Conservation (phyloP, 352 stramenopile genomes). For the Blastocystis sp. region DNA sequence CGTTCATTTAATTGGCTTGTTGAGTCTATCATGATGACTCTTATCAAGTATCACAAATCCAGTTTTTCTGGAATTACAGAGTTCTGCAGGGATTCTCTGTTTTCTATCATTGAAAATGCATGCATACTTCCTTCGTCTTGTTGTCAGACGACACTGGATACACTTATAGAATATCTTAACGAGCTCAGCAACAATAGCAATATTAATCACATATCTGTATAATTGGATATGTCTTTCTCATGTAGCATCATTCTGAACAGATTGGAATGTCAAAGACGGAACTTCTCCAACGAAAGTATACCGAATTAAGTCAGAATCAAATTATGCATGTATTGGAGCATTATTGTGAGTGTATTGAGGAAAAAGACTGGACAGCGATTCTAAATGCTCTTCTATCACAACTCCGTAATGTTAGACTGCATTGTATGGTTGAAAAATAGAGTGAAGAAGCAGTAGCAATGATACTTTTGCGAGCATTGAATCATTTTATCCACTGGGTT, state of each 20-base stretch:
- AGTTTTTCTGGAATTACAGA: not conserved
- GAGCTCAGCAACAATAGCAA: not conserved
- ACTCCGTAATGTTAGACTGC: not conserved
- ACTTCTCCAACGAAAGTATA: not conserved
- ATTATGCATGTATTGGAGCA: not conserved
- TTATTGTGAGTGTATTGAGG: not conserved
- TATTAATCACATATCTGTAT: not conserved
- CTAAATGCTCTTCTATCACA: not conserved
- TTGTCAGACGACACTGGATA: not conserved
- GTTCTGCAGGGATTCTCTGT: not conserved
- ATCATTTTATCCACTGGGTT: not conserved
- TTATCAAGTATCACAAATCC: not conserved
- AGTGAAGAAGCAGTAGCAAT: not conserved
- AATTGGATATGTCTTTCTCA: not conserved
- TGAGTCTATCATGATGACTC: not conserved
- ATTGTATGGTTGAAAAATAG: not conserved
- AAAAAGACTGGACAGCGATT: not conserved
- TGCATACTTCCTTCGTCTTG: not conserved
- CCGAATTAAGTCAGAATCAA: not conserved
- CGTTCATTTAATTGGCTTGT: not conserved
- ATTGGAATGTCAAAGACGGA: not conserved
- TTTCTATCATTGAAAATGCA: not conserved
- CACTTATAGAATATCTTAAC: not conserved
- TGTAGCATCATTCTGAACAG: not conserved
- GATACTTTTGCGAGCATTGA: slow-evolving; percentile 3